Base-by-base conservation (phyloP, 225 moss, liverwort and hornwort species). In the Marchantia polymorpha region DNA sequence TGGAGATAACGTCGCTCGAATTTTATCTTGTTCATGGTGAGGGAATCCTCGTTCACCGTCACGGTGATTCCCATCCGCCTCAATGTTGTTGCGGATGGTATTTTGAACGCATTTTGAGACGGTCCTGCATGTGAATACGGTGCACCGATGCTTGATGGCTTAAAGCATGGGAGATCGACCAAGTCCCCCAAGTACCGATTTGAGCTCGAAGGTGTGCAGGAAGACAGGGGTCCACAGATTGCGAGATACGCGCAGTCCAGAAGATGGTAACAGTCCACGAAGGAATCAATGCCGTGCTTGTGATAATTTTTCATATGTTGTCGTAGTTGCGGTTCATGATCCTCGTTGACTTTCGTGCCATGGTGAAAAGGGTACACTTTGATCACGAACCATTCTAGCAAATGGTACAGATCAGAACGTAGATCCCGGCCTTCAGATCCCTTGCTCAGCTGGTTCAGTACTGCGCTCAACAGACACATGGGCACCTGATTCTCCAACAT, bases 21-120 rank as follows among this genome's bases (percentile, higher is more conserved):
- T 10, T 74, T 51, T 10, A 73, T 64, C 49, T 49, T 75, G 13
- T 29, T 27, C 75, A 51, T 8, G 49, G 64, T 64, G 47, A 78
- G 78, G 23, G 65, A 78, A 15, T 64, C 78, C 46, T 59, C 56
- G 0, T 55, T 75, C 55, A 75, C 75, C 39, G 10, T 75, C 75
- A 75, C 75, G 16, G 30, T 27, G 39, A 75, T 75, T 15, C 75
- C 75, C 29, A 75, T 55, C 27, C 59, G 54, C 56, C 30, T 19
- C 55, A 75, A 46, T 22, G 54, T 75, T 20, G 75, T 55, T 27
- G 75, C 75, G 58, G 75, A 75, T 1, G 75, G 75, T 29, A 75
- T 46, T 19, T 56, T 75, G 20, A 56, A 75, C 25, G 27, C 17
- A 13, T 75, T 75, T 16, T 22, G 12, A 68, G 31, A 6, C 11